Conservation (phyloP, 108 stramenopile genomes). For the Bacterosira constricta region DNA sequence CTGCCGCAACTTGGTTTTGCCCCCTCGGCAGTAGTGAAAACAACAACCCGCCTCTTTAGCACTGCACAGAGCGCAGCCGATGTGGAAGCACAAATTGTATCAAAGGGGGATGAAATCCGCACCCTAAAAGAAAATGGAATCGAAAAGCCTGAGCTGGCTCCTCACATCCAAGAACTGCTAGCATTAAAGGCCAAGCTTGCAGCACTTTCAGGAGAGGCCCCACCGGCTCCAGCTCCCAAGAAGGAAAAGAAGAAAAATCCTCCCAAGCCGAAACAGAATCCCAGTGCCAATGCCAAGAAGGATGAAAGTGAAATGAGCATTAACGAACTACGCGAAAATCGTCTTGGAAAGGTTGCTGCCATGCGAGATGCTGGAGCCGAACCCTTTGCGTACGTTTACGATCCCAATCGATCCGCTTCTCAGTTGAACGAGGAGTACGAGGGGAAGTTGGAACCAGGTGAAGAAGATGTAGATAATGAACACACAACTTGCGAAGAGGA, state of each 20-base stretch:
- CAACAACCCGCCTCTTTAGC: no score
- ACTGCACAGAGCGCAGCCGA: no score
- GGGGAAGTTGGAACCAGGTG: slow-evolving; percentile 71
- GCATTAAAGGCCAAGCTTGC: slow-evolving; percentile 23
- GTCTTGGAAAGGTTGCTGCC: slow-evolving; percentile 76
- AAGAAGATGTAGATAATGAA: slow-evolving; percentile 62
- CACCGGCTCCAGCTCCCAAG: not conserved
- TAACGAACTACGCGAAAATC: slow-evolving; percentile 76
- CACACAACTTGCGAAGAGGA: slow-evolving; percentile 48
- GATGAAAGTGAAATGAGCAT: slow-evolving; percentile 45
- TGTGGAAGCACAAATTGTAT: slow-evolving; percentile 67
- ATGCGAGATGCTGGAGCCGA: slow-evolving; percentile 82
- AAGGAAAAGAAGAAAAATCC: slow-evolving; percentile 38
- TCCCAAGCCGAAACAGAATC: slow-evolving; percentile 14
- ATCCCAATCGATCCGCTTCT: slow-evolving; percentile 63
- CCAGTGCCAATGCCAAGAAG: slow-evolving; percentile 22
- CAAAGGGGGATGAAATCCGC: slow-evolving; percentile 79
- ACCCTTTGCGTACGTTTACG: slow-evolving; percentile 86
- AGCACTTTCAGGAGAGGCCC: no score
- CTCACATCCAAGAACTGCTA: slow-evolving; percentile 22
- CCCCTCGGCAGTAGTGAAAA: no score
- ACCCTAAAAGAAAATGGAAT: slow-evolving; percentile 67
- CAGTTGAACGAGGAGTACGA: slow-evolving; percentile 64
- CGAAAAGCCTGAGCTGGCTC: slow-evolving; percentile 14
- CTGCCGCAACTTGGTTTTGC: no score